Evolutionary conservation across 2,329 filamentous ascomycete species (phyloP), one percentile per base, ranked within the genome.

Genomic region (Fusarium pininemorale): DNA sequence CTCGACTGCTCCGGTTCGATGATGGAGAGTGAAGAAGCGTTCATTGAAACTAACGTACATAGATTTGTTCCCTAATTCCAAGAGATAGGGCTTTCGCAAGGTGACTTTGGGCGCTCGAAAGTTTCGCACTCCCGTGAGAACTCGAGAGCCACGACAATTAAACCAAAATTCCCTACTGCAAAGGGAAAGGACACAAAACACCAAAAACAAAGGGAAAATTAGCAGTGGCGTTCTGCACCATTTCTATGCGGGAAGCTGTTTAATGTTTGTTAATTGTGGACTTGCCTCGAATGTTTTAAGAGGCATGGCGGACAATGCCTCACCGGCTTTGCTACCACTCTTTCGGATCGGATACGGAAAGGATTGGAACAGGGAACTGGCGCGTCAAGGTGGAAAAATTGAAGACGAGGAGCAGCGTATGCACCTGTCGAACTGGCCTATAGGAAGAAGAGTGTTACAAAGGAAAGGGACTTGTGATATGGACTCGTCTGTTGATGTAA

Each of bases 11-110:
- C 63, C 63, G 73, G 76, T 62, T 63, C 73, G 72, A 71, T 57
- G 72, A 63, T 45, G 72, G 69, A 66, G 59, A 63, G 63, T 35
- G 62, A 62, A 41, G 18, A 54, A 73, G 30, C 24, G 15, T 67
- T 69, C 64, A 73, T 63, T 74, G 65, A 74, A 73, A 77, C 80
- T 83, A 79, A 83, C 78, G 63, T 66, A 48, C 44, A 66, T 74
- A 82, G 83, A 85, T 76, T 81, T 84, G 61, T 83, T 83, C 73
- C 71, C 79, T 67, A 84, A 80, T 58, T 76, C 78, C 64, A 84
- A 81, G 78, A 81, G 83, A 81, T 83, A 82, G 66, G 58, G 39
- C 39, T 26, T 9, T 26, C 24, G 26, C 13, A 14, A 20, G 13
- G n/a, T 12, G 16, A 24, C 39, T 55, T 41, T 55, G 51, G 51